These are phyloP conservation scores for Quercus wislizeni DNA, from an alignment of 306 rosid genomes.

Conservation along the genomic window DNA sequence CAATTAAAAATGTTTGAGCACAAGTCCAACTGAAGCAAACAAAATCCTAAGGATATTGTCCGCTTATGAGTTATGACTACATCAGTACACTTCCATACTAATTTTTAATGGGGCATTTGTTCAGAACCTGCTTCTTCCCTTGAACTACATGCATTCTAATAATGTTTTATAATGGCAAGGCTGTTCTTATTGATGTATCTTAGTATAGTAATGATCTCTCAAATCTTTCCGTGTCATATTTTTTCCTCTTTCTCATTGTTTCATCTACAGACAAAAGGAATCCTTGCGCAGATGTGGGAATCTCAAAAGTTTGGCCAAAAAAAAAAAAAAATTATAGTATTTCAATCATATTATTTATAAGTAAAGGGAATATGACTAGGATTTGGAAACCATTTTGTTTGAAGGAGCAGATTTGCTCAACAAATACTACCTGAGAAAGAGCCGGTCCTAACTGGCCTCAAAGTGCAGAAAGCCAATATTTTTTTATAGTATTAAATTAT, in stretches of 20 bases:
- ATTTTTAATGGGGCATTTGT: background rate
- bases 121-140: background rate
- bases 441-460: background rate
- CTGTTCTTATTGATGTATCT: too few relatives aligned
- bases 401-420: background rate
- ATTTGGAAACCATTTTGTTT: background rate
- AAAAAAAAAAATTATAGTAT: background rate
- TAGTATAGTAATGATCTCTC: too few relatives aligned
- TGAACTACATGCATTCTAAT: background rate
- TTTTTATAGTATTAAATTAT: too few relatives aligned
- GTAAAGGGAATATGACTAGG: background rate
- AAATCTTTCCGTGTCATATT: too few relatives aligned
- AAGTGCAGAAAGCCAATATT: background rate
- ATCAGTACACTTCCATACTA: background rate
- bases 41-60: background rate
- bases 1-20: background rate
- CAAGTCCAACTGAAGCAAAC: background rate
- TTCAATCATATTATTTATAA: background rate
- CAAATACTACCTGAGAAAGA: background rate
- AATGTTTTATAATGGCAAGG: too few relatives aligned
- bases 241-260: too few relatives aligned
- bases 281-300: background rate
- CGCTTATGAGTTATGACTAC: background rate
- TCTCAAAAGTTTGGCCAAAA: background rate
- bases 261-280: background rate